A percentile compares a stretch with the other conserved stretches of the same genome.
phyloP scores from a whole-genome alignment of 257 asterid species.

The Ballota nigra region DNA sequence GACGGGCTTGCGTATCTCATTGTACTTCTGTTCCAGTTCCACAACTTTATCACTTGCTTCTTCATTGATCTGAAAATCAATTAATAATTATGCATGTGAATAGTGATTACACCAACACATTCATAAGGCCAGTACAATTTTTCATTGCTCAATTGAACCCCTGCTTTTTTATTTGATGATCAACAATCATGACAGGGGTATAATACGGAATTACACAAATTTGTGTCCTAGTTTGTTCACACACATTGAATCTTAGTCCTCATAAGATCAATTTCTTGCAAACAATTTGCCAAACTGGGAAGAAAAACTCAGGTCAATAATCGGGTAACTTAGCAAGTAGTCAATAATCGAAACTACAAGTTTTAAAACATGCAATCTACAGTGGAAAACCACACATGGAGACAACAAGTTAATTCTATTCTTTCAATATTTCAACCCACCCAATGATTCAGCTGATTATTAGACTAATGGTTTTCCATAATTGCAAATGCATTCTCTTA shows the following conservation, averaged over 20 bases:
- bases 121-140: no score
- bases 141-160: neutral
- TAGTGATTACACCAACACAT: neutral
- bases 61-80: slow-evolving; percentile 73
- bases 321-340: no score
- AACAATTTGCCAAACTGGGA: neutral
- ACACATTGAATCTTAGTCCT: neutral
- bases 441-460: neutral
- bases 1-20: slow-evolving; percentile 74
- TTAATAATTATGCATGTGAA: neutral
- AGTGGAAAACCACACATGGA: neutral
- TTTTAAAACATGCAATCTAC: no score
- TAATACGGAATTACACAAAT: neutral
- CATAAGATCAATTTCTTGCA: neutral
- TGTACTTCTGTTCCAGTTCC: slow-evolving; percentile 86
- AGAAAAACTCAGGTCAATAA: no score
- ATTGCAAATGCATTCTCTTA: neutral
- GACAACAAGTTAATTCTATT: neutral
- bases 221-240: neutral
- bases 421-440: neutral
- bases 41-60: slow-evolving; percentile 86
- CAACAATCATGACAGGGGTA: neutral
- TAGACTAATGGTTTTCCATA: neutral
- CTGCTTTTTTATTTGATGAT: neutral
- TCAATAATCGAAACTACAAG: no score